Evolutionary conservation across 108 stramenopile genomes (phyloP).

Genomic region (Conticribra guillardii): DNA sequence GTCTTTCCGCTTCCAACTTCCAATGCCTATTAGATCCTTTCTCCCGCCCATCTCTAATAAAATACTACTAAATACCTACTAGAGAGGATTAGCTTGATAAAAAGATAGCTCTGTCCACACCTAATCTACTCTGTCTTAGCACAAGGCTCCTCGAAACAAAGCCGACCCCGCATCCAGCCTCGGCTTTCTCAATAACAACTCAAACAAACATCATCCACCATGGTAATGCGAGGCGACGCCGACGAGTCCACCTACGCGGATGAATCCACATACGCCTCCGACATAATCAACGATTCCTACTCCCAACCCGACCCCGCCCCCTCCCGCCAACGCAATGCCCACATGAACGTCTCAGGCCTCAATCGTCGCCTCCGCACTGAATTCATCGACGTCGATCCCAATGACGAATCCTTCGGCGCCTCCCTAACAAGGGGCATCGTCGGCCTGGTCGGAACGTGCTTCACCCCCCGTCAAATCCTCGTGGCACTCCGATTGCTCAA

Average conservation of each 20-base stretch:
- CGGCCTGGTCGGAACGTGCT: constrained; percentile 39
- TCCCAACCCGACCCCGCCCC: neutral
- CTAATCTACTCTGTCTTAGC: too few relatives aligned
- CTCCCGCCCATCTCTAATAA: too few relatives aligned
- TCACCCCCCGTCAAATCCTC: constrained; percentile 71
- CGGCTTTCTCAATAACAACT: too few relatives aligned
- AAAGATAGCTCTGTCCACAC: too few relatives aligned
- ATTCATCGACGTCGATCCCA: constrained; percentile 48
- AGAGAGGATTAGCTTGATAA: too few relatives aligned
- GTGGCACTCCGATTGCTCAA: constrained; percentile 71
- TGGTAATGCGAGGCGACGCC: neutral
- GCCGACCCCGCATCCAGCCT: too few relatives aligned
- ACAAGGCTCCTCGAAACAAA: too few relatives aligned
- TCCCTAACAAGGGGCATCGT: constrained; percentile 41
- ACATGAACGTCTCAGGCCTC: constrained; percentile 39
- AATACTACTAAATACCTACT: too few relatives aligned
- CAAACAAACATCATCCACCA: too few relatives aligned
- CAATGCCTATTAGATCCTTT: too few relatives aligned
- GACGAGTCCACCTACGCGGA: constrained; percentile 27
- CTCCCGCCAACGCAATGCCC: neutral
- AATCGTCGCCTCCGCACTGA: constrained; percentile 44
- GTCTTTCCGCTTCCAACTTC: too few relatives aligned
- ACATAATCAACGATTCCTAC: constrained; percentile 7
- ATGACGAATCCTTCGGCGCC: constrained; percentile 27
- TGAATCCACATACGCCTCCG: constrained; percentile 10